A percentile compares a stretch with the other conserved stretches of the same genome.
phyloP scores from a whole-genome alignment of 352 stramenopile species.

The Pythium pyrilobum region DNA sequence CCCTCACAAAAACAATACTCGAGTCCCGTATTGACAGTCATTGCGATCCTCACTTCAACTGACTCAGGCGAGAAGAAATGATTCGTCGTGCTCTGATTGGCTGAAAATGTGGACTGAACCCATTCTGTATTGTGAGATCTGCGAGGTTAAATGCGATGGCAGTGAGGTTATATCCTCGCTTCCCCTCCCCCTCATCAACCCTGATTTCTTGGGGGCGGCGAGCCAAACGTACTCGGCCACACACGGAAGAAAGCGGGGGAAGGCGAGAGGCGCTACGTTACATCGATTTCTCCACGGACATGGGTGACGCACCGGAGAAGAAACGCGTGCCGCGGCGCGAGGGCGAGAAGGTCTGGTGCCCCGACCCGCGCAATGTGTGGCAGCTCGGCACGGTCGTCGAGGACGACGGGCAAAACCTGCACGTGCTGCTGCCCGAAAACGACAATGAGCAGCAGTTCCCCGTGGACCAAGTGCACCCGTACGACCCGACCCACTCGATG shows the following conservation, averaged over 20 bases:
- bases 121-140: constrained; percentile 8
- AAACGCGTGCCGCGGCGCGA: constrained; percentile 63
- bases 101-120: constrained; percentile 15
- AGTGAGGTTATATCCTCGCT: constrained; percentile 13
- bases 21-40: background rate
- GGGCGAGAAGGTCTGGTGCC: constrained; percentile 86
- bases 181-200: background rate
- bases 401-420: constrained; percentile 80
- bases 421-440: constrained; percentile 73
- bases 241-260: background rate
- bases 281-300: background rate
- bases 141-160: constrained; percentile 20
- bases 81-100: constrained; percentile 7
- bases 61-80: constrained; percentile 1
- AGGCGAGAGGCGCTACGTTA: background rate
- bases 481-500: constrained; percentile 86
- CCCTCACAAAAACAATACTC: background rate
- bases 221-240: too few relatives aligned
- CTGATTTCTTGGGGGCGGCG: constrained; percentile 18
- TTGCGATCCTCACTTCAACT: constrained; percentile 15
- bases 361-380: constrained; percentile 83
- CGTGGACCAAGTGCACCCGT: constrained; percentile 83
- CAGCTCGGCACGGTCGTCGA: constrained; percentile 82
- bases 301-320: constrained; percentile 20
- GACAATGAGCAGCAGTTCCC: constrained; percentile 79